These are phyloP conservation scores for Talaromyces ruber DNA, from an alignment of 495 filamentous ascomycete species.

Conservation along the genomic window DNA sequence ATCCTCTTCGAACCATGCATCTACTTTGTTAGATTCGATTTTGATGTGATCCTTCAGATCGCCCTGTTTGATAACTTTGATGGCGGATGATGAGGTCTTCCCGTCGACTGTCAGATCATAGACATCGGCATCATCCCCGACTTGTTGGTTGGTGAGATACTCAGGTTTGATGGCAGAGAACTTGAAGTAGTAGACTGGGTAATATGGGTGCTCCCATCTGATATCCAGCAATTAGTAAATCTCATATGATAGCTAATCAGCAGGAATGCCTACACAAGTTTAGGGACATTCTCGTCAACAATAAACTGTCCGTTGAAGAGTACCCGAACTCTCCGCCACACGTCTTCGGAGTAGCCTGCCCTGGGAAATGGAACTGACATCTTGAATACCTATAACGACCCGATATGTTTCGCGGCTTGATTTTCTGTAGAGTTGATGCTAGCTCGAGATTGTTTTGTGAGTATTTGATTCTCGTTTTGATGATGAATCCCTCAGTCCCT, in stretches of 20 bases:
- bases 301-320: slow-evolving; percentile 3
- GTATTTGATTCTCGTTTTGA: not conserved
- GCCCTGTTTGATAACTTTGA: not conserved
- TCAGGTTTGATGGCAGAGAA: not conserved
- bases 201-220: slow-evolving; percentile 3
- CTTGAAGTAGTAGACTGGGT: slow-evolving; percentile 1
- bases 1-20: slow-evolving; percentile 56
- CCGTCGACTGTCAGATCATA: not conserved
- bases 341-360: slow-evolving; percentile 4
- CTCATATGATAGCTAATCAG: not conserved
- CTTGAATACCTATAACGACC: not conserved
- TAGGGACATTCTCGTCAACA: not conserved
- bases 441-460: not conserved
- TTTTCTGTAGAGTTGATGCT: no score
- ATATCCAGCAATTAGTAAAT: not conserved
- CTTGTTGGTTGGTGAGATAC: slow-evolving; percentile 1
- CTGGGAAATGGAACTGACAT: slow-evolving; percentile 1
- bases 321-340: slow-evolving; percentile 2
- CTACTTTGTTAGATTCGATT: slow-evolving; percentile 9
- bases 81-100: not conserved
- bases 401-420: no score
- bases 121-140: not conserved
- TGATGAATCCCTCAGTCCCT: not conserved
- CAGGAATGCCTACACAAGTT: slow-evolving; percentile 1
- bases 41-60: slow-evolving; percentile 3